These are phyloP conservation scores for Sporothrix phasma DNA, from an alignment of 2,329 filamentous ascomycete genomes.

Conservation along the genomic window DNA sequence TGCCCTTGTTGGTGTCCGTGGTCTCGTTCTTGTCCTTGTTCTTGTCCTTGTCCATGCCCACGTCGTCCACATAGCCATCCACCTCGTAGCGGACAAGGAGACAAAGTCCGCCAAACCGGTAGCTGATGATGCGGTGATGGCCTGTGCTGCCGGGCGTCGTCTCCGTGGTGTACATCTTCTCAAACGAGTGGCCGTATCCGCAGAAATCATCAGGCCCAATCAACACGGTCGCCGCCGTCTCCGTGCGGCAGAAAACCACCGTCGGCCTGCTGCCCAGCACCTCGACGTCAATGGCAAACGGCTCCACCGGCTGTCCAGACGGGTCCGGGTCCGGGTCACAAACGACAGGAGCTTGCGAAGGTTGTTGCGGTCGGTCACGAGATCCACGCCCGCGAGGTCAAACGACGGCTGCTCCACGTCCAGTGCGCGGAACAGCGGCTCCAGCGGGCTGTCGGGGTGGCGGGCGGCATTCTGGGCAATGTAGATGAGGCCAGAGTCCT, in stretches of 20 bases:
- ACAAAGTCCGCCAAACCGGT: constrained; percentile 32
- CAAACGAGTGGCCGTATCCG: constrained; percentile 36
- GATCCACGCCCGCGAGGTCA: constrained; percentile 30
- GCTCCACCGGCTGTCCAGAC: constrained; percentile 20
- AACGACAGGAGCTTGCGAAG: constrained; percentile 40
- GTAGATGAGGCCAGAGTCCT: constrained; percentile 32
- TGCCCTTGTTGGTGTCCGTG: neutral
- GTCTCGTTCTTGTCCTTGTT: too few relatives aligned
- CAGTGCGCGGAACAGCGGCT: constrained; percentile 37
- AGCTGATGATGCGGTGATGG: constrained; percentile 37
- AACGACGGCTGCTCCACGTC: constrained; percentile 30
- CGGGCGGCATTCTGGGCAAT: constrained; percentile 37
- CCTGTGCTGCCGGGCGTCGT: constrained; percentile 30
- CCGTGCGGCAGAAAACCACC: constrained; percentile 29
- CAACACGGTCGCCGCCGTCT: constrained; percentile 22
- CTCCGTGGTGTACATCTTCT: constrained; percentile 33
- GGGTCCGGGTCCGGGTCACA: constrained; percentile 24
- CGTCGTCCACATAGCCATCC: constrained; percentile 36
- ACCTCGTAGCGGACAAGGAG: constrained; percentile 35
- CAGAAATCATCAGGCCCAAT: constrained; percentile 28
- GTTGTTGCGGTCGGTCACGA: constrained; percentile 39
- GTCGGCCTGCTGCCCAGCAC: constrained; percentile 29
- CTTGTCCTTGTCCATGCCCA: too few relatives aligned
- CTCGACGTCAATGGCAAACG: constrained; percentile 35
- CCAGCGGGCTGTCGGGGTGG: constrained; percentile 33